These are phyloP conservation scores for Trypanosoma avium DNA, from an alignment of 208 protist species.

Conservation along the genomic window DNA sequence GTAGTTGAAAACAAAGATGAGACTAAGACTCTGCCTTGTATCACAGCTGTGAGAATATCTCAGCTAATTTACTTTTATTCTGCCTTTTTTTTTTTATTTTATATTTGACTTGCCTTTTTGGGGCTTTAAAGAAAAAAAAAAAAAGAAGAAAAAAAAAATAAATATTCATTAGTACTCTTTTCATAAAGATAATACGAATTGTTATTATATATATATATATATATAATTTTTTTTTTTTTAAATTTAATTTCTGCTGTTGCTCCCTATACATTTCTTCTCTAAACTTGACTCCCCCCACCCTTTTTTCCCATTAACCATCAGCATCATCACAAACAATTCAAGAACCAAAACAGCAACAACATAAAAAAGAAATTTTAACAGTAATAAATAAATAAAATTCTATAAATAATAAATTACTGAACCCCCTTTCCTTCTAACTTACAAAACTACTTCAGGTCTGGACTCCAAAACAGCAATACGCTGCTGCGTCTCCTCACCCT, in stretches of 20 bases:
- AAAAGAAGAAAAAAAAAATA: constrained; percentile 1
- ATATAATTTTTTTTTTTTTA: background rate
- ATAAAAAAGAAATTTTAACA: too few relatives aligned
- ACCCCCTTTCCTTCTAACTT: constrained; percentile 14
- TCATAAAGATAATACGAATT: background rate
- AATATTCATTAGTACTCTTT: too few relatives aligned
- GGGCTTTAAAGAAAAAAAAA: background rate
- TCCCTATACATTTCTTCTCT: background rate
- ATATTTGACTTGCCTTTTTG: constrained; percentile 7
- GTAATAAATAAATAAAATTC: too few relatives aligned
- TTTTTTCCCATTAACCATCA: too few relatives aligned
- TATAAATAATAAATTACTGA: too few relatives aligned
- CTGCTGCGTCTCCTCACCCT: constrained; percentile 85
- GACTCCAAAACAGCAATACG: constrained; percentile 80
- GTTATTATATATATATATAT: background rate
- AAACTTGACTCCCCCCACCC: too few relatives aligned
- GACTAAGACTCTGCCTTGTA: too few relatives aligned
- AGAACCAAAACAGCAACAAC: too few relatives aligned
- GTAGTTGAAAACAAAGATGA: too few relatives aligned
- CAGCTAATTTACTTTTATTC: too few relatives aligned
- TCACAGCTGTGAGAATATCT: too few relatives aligned
- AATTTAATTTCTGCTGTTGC: background rate
- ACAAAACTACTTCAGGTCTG: constrained; percentile 78
- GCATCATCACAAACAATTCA: too few relatives aligned
- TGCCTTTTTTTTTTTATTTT: constrained; percentile 30